Evolutionary conservation across 345 rosid genomes (phyloP).

Genomic region (Moringa oleifera): DNA sequence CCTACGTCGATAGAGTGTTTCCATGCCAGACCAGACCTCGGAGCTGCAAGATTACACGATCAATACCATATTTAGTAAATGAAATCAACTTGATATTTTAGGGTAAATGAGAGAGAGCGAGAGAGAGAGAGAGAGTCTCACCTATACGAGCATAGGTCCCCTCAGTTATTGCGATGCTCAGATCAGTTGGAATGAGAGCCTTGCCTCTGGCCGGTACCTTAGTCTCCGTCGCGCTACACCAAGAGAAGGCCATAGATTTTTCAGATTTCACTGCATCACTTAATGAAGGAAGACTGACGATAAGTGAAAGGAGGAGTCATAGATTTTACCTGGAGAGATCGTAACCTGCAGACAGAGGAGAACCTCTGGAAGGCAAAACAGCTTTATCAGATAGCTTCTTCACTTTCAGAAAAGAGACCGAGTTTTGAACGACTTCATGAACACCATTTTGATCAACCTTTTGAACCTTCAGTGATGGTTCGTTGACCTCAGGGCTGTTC

Average conservation of each 20-base stretch:
- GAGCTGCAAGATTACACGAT: conserved; percentile 25
- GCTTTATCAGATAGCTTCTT: conserved; percentile 44
- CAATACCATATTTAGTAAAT: background rate
- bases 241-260: background rate
- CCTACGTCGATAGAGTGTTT: conserved; percentile 58
- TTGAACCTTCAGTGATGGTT: background rate
- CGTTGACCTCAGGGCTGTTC: background rate
- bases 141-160: conserved; percentile 9
- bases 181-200: conserved; percentile 46
- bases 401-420: conserved; percentile 17
- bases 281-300: background rate
- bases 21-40: conserved; percentile 57
- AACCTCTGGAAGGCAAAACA: conserved; percentile 36
- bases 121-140: background rate
- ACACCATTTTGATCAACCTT: conserved; percentile 10
- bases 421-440: background rate
- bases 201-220: conserved; percentile 56
- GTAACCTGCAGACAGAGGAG: conserved; percentile 44
- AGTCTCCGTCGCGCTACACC: conserved; percentile 28
- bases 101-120: background rate
- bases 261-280: background rate
- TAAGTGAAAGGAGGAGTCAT: background rate
- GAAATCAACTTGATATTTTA: background rate
- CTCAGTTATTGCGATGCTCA: conserved; percentile 37
- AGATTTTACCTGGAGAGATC: conserved; percentile 37